Base-by-base conservation (phyloP, 1,284 basidiomycete species). In the Cerrena zonata region DNA sequence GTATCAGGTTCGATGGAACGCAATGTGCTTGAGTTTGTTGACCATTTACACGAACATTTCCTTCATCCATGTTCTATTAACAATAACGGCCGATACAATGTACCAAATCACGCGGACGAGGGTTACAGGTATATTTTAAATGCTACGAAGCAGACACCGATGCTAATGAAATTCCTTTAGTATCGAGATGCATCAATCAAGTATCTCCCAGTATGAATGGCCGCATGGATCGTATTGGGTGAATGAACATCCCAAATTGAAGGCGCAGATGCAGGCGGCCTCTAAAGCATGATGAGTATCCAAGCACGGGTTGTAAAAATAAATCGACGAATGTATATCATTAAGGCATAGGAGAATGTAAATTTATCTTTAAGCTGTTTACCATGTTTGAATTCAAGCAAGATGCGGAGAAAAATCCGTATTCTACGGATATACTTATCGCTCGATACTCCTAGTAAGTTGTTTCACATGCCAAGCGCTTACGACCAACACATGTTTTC, bases 1-100 rank as follows among this genome's bases (percentile, higher is more conserved):
- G 76, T 97, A 49, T 94, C 91, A 2, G 94, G 91, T 2, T 80
- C 82, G 38, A 94, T 94, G 85, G 91, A 95, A 62, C 82, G 89
- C 50, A 96, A 97, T 63, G 94, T 44, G 3, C 82, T 97, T 51
- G 94, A 89, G 66, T 89, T 83, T 56, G 85, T 86, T 24, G 89
- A 92, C 69, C 94, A 96, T 66, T 73, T 96, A 41, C 94, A 97
- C 69, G 92, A 96, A 59, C 90, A 96, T 69, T 97, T 96, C 72
- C 71, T 87, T 48, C 84, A 85, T 61, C 92, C 92, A 2, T 91
- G 91, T 61, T 87, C 89, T 34, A 94, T 97, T 74, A 95, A 95
- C 71, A 62, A 72, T 10, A 75, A 79, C 30, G 94, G 94, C 22
- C 77, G 91, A 44, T 96, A 96, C 71, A 93, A 93, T 57, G 83